phyloP scores from a whole-genome alignment of 1,284 basidiomycete genomes.

The Leccinum ponderosum region DNA sequence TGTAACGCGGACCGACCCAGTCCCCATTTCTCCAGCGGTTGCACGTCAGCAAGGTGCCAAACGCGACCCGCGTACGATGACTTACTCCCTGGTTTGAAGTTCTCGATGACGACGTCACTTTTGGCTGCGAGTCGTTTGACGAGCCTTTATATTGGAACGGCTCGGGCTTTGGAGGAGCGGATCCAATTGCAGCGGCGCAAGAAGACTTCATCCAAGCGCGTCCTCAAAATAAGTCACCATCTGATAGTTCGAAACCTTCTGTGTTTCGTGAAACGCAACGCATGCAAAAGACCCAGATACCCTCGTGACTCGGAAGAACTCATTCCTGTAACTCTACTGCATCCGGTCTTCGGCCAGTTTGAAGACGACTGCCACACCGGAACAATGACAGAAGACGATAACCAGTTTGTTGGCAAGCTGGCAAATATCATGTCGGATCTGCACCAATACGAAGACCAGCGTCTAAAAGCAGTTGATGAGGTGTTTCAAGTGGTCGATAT shows the following conservation, averaged over 20 bases:
- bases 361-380: too few species aligned
- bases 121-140: slow-evolving; percentile 60
- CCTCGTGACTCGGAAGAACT: neutral
- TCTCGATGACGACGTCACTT: slow-evolving; percentile 67
- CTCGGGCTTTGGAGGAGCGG: too few species aligned
- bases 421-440: too few species aligned
- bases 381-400: too few species aligned
- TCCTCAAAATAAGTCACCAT: neutral
- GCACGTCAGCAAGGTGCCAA: slow-evolving; percentile 6
- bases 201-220: neutral
- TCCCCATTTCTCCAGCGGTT: slow-evolving; percentile 55
- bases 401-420: too few species aligned
- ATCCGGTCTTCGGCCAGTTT: too few species aligned
- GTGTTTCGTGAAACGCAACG: neutral
- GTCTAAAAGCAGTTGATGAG: too few species aligned
- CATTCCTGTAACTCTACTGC: too few species aligned
- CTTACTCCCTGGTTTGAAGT: slow-evolving; percentile 74
- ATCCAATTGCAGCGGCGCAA: too few species aligned
- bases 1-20: slow-evolving; percentile 59
- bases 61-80: neutral
- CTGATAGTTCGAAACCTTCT: neutral
- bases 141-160: slow-evolving; percentile 34
- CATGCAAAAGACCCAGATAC: too few species aligned
- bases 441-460: too few species aligned
- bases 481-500: too few species aligned